Conservation (phyloP, 176 grass and related monocot species). For the Eleusine coracana region DNA sequence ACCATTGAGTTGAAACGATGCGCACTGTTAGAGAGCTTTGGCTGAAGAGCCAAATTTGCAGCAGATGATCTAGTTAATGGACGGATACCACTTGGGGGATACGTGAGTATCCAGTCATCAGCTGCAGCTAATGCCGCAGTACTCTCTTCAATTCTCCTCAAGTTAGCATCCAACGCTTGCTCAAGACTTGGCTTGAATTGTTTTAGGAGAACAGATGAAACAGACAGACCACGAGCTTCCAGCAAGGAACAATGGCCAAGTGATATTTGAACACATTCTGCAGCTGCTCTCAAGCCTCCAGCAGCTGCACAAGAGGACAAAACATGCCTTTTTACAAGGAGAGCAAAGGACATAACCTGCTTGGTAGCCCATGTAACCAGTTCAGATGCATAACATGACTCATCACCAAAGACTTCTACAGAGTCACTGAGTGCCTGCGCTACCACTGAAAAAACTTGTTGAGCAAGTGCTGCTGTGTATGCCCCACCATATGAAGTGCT, state of each 20-base stretch:
- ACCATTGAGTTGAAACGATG: conserved; percentile 90
- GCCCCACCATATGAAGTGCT: conserved; percentile 93
- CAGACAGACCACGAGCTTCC: conserved; percentile 77
- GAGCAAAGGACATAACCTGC: conserved; percentile 72
- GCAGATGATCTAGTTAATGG: conserved; percentile 60
- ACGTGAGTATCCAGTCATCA: conserved; percentile 85
- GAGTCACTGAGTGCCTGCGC: conserved; percentile 90
- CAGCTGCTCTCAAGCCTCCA: conserved; percentile 90
- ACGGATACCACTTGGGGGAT: conserved; percentile 58
- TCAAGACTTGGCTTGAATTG: conserved; percentile 87
- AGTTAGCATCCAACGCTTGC: conserved; percentile 89
- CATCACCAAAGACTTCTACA: conserved; percentile 91
- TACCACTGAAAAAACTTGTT: conserved; percentile 92
- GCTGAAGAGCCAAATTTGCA: conserved; percentile 61
- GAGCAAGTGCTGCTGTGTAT: conserved; percentile 89
- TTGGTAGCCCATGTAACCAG: conserved; percentile 86
- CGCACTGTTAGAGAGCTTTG: conserved; percentile 89
- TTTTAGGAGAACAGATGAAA: conserved; percentile 82
- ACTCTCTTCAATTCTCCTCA: conserved; percentile 95
- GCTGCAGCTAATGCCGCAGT: conserved; percentile 83
- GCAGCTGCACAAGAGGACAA: conserved; percentile 92
- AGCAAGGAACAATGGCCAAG: conserved; percentile 91
- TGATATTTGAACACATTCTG: conserved; percentile 94
- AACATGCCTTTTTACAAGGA: conserved; percentile 86
- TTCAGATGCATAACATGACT: conserved; percentile 80